These are phyloP conservation scores for Rutstroemia sp. DNA, from an alignment of 2,329 filamentous ascomycete species.

Conservation along the genomic window DNA sequence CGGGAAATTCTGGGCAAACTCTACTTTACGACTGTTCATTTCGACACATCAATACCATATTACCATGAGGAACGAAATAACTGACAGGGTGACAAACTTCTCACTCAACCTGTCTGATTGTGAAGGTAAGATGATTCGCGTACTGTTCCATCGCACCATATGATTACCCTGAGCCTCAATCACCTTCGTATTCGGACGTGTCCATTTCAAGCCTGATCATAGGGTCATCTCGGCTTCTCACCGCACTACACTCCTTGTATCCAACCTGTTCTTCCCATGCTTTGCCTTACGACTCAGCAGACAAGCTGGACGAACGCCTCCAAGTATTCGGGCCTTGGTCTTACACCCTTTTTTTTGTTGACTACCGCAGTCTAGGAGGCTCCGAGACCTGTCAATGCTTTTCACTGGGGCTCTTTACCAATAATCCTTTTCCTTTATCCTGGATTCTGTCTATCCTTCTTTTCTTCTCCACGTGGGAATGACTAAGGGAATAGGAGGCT, in stretches of 20 bases:
- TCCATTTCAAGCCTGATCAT: slow-evolving; percentile 1
- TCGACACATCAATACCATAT: background rate
- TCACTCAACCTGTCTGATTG: background rate
- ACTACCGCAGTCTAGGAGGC: background rate
- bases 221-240: background rate
- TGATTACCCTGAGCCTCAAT: slow-evolving; percentile 4
- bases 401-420: background rate
- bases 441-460: background rate
- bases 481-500: background rate
- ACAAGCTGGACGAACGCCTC: background rate
- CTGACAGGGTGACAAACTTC: too few relatives aligned
- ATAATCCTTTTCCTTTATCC: background rate
- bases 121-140: background rate
- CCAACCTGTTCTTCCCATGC: background rate
- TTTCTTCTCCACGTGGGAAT: slow-evolving; percentile 5
- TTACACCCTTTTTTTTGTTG: background rate
- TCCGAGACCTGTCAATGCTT: slow-evolving; percentile 1
- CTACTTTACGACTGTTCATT: background rate
- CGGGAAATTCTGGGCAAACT: background rate
- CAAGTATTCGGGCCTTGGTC: slow-evolving; percentile 1
- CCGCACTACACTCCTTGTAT: background rate
- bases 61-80: too few relatives aligned
- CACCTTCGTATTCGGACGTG: slow-evolving; percentile 4
- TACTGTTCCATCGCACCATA: background rate
- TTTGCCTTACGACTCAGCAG: background rate